These are phyloP conservation scores for Fusarium clavum DNA, from an alignment of 2,329 filamentous ascomycete species.

Conservation along the genomic window DNA sequence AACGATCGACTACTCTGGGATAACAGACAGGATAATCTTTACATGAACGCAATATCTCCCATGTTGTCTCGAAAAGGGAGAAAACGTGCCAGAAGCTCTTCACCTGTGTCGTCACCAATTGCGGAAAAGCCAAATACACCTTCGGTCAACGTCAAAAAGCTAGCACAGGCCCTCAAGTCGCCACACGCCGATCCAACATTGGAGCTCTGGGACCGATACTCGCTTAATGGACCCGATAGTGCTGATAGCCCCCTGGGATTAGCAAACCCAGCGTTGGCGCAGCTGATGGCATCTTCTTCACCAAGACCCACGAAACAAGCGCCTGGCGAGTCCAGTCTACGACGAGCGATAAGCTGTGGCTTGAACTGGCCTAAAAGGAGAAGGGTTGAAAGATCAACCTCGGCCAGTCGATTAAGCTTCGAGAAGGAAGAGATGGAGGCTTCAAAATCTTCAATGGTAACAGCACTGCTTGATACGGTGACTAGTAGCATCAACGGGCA, in stretches of 20 bases:
- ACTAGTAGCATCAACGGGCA: conserved; percentile 63
- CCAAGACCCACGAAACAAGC: conserved; percentile 67
- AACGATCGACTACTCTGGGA: conserved; percentile 73
- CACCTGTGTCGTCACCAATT: conserved; percentile 75
- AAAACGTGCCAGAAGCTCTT: conserved; percentile 80
- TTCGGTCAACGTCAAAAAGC: conserved; percentile 67
- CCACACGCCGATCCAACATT: conserved; percentile 78
- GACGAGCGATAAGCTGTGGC: conserved; percentile 76
- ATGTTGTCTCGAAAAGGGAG: conserved; percentile 64
- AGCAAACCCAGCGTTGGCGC: conserved; percentile 68
- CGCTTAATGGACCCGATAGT: conserved; percentile 58
- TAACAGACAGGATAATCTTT: conserved; percentile 58
- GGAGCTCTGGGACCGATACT: conserved; percentile 82
- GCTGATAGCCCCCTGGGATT: conserved; percentile 58
- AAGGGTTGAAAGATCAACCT: conserved; percentile 64
- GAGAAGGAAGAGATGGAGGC: conserved; percentile 57
- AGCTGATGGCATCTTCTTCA: conserved; percentile 77
- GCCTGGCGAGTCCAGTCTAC: conserved; percentile 57
- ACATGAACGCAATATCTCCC: conserved; percentile 58
- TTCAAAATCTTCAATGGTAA: conserved; percentile 69
- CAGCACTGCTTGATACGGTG: conserved; percentile 75
- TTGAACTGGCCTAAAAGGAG: conserved; percentile 78
- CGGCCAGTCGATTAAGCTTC: conserved; percentile 49
- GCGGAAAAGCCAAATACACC: conserved; percentile 57
- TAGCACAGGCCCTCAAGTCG: conserved; percentile 70